Base-by-base conservation (phyloP, 129 eudicot genomes). In the Deinandra increscens region DNA sequence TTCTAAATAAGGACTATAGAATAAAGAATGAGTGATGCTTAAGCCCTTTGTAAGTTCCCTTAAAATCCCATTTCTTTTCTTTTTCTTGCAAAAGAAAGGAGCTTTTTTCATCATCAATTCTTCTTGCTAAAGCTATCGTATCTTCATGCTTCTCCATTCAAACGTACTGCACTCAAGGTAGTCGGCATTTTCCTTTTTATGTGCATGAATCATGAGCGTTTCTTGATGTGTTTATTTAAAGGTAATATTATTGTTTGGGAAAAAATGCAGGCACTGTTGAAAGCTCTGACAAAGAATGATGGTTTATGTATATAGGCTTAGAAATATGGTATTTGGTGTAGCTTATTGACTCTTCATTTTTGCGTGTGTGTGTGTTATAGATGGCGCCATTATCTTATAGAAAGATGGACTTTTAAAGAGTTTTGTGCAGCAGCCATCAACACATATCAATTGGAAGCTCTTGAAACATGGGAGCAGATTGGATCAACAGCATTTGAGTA, bases 21-120 rank as follows among this genome's bases (percentile, higher is more conserved):
- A 89, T n/a, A 89, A 68, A 81, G 96, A 74, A 89, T 89, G 96
- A 89, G 90, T 60, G 96, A 94, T 34, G 96, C 90, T 44, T 94
- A 89, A 82, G 96, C 96, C 74, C 82, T 89, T 74, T 86, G 96
- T 89, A 78, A 89, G 94, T 78, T 29, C 38, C 60, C 1, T 56
- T 53, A 4, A 19, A 53, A 19, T 53, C 74, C 33, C 37, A 34
- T n/a, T 39, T 8, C 18, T 1, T 17, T 17, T 51, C 13, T 59
- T 14, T 12, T 59, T 59, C 1, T 13, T 26, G n/a, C 53, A 0
- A 13, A 46, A 46, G n/a, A n/a, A 46, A 54, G 3, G 10, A 53
- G 10, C 6, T 53, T 22, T 4, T 54, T 54, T 54, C 7, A 23
- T 22, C 9, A 20, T 54, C n/a, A 1, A 9, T 54, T 22, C 22